Evolutionary conservation across 257 asterid species (phyloP), one percentile per base, ranked within the genome.

Genomic region (Eucommia ulmoides): DNA sequence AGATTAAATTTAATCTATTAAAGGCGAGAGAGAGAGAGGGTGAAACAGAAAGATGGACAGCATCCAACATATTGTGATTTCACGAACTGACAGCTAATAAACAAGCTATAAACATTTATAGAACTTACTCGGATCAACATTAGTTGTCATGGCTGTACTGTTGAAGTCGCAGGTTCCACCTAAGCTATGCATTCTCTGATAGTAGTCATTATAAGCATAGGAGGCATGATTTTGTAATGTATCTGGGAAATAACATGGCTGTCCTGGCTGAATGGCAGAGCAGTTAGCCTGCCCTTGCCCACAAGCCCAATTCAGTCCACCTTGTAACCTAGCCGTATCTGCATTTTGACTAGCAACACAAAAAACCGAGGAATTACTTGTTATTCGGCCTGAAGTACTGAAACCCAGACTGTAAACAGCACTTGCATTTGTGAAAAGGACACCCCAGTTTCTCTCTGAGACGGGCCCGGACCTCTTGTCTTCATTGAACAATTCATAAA

Each of bases 91-190:
- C n/a, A n/a, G n/a, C n/a, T n/a, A n/a, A n/a, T n/a, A n/a, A n/a
- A n/a, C n/a, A n/a, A n/a, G n/a, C n/a, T n/a, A n/a, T n/a, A 59
- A 48, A 3, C 42, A 15, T 10, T 19, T 16, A 14, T 25, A 55
- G 60, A 69, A 73, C 96, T 75, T 76, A 89, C 97, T 89, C 6
- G 96, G 97, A 62, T 84, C 91, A 10, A 16, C 65, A 22, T 55
- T 51, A 3, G 97, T 74, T 15, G 58, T 18, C 11, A 50, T 54
- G 35, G 96, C 96, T 8, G 97, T 62, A 61, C 91, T 96, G 53
- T 73, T 81, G 50, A 89, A 89, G 66, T 80, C 91, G 25, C 97
- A 89, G 23, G 91, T 76, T 61, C 77, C 97, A 19, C 97, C 96
- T 23, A 72, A 20, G 50, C 69, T 53, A 12, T 49, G 71, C 82